Percentiles rank a stretch among this genome's conserved stretches.
Evolutionary conservation across 495 filamentous ascomycete species (phyloP).

Genomic region (Trichoderma asperelloides): DNA sequence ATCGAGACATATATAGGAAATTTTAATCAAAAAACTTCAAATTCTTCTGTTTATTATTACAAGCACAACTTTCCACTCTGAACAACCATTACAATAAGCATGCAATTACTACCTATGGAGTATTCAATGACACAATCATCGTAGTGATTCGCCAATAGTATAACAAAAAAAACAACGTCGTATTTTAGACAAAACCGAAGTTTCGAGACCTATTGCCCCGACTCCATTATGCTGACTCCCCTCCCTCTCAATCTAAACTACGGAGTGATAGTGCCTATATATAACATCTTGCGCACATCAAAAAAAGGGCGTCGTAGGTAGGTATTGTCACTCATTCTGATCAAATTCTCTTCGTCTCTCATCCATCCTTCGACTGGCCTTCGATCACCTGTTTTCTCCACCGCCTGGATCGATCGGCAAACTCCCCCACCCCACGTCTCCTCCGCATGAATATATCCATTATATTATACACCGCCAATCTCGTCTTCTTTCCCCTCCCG

Average conservation of each 20-base stretch:
- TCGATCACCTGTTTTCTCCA: background rate
- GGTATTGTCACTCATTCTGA: background rate
- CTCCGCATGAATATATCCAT: background rate
- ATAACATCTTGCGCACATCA: background rate
- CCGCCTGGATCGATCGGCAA: background rate
- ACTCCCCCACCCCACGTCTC: background rate
- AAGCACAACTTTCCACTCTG: background rate
- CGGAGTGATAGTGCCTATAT: background rate
- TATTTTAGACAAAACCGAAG: too few species aligned
- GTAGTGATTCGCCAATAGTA: too few species aligned
- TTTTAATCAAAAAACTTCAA: background rate
- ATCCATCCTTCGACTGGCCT: background rate
- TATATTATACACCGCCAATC: background rate
- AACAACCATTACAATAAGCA: background rate
- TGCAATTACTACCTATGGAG: too few species aligned
- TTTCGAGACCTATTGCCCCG: background rate
- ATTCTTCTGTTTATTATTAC: background rate
- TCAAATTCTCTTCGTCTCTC: background rate
- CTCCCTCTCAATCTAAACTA: background rate
- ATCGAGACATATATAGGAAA: background rate
- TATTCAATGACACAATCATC: too few species aligned
- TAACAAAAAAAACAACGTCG: too few species aligned
- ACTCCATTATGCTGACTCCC: background rate
- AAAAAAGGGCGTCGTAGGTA: background rate
- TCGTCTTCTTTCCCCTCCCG: background rate